Conservation (phyloP, 2,329 filamentous ascomycete species). For the Pseudocercospora musae region DNA sequence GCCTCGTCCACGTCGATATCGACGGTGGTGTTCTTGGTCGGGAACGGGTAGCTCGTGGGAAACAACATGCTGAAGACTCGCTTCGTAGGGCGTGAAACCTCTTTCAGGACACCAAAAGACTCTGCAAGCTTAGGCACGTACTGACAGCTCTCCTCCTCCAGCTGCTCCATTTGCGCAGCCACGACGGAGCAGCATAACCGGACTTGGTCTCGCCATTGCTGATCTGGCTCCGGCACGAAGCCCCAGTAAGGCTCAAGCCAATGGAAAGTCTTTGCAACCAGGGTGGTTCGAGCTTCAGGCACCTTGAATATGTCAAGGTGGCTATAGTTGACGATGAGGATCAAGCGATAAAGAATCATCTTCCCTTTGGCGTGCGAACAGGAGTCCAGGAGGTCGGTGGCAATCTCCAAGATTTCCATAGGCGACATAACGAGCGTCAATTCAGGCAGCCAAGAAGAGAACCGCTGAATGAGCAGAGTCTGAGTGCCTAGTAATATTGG, state of each 20-base stretch:
- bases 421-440: slow-evolving; percentile 71
- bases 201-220: slow-evolving; percentile 90
- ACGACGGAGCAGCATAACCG: slow-evolving; percentile 90
- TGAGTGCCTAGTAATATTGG: slow-evolving; percentile 89
- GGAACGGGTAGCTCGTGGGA: slow-evolving; percentile 85
- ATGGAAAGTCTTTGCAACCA: slow-evolving; percentile 65
- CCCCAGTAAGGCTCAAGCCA: slow-evolving; percentile 98
- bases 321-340: slow-evolving; percentile 89
- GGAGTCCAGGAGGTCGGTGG: slow-evolving; percentile 90
- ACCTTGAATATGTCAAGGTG: slow-evolving; percentile 76
- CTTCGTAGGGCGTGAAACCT: slow-evolving; percentile 58
- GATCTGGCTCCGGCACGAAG: slow-evolving; percentile 62
- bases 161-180: slow-evolving; percentile 73
- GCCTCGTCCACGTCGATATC: slow-evolving; percentile 64
- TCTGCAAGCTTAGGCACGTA: slow-evolving; percentile 89
- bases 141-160: slow-evolving; percentile 77
- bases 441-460: slow-evolving; percentile 96
- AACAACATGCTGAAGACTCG: slow-evolving; percentile 79
- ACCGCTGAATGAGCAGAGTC: slow-evolving; percentile 91
- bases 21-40: slow-evolving; percentile 62
- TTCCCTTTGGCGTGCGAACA: slow-evolving; percentile 86
- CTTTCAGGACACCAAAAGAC: slow-evolving; percentile 76
- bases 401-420: slow-evolving; percentile 85
- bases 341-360: slow-evolving; percentile 83
- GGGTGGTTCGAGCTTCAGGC: slow-evolving; percentile 64